phyloP scores from a whole-genome alignment of 2,329 filamentous ascomycete genomes.

The Fonsecaea multimorphosa region DNA sequence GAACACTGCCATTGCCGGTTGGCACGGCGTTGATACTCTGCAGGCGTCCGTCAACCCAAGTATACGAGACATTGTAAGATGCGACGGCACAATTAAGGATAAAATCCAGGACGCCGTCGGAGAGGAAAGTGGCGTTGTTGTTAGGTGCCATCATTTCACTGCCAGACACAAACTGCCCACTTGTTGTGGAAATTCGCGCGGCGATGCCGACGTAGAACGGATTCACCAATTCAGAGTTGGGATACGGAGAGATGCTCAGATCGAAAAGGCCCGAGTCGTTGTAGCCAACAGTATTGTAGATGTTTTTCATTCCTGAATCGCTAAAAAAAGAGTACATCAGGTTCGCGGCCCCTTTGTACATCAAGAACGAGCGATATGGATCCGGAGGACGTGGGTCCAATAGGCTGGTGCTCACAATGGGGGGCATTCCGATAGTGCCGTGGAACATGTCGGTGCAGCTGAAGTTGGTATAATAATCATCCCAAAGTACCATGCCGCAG shows the following conservation, averaged over 20 bases:
- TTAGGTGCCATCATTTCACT: constrained; percentile 20
- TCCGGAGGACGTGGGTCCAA: constrained; percentile 9
- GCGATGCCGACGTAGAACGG: constrained; percentile 28
- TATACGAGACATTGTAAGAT: constrained; percentile 31
- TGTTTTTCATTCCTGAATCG: constrained; percentile 20
- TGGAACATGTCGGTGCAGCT: constrained; percentile 31
- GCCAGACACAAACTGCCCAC: constrained; percentile 12
- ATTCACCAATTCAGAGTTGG: constrained; percentile 29
- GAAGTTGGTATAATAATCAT: constrained; percentile 26
- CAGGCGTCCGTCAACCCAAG: constrained; percentile 18
- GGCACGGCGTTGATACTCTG: constrained; percentile 11
- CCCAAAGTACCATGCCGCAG: constrained; percentile 28
- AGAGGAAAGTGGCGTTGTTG: constrained; percentile 10
- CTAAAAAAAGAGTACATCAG: constrained; percentile 29
- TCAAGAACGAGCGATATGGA: constrained; percentile 29
- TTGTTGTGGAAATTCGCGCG: constrained; percentile 7
- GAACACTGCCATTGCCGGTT: constrained; percentile 27
- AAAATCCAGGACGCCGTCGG: constrained; percentile 22
- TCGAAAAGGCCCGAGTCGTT: constrained; percentile 17
- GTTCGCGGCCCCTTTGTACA: constrained; percentile 24
- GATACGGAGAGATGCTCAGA: constrained; percentile 14
- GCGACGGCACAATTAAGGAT: constrained; percentile 24
- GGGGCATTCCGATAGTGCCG: constrained; percentile 26
- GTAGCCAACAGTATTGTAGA: constrained; percentile 31
- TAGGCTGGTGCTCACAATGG: constrained; percentile 12